phyloP scores from a whole-genome alignment of 768 basidiomycete genomes.

The Pleurotus tuoliensis region DNA sequence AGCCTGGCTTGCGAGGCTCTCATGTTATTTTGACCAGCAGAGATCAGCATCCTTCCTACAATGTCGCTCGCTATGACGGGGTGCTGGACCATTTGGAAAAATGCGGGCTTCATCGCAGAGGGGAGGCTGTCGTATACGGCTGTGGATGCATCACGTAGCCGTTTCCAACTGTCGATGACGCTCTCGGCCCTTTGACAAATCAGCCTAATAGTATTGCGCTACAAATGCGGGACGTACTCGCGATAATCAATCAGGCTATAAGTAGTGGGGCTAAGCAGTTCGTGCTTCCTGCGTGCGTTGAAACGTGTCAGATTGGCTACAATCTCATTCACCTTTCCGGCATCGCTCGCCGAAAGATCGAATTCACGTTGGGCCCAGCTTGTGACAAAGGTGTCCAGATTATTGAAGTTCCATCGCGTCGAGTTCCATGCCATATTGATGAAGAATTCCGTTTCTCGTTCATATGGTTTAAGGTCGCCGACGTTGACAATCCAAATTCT shows the following conservation, averaged over 20 bases:
- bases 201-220: no score
- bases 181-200: conserved; percentile 46
- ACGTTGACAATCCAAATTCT: conserved; percentile 72
- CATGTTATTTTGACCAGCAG: conserved; percentile 57
- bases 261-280: conserved; percentile 57
- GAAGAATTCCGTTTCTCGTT: conserved; percentile 70
- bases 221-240: conserved; percentile 42
- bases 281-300: conserved; percentile 62
- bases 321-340: conserved; percentile 44
- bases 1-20: conserved; percentile 60
- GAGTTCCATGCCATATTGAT: conserved; percentile 59
- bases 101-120: conserved; percentile 46
- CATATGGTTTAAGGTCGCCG: conserved; percentile 72
- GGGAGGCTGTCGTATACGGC: conserved; percentile 52
- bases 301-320: conserved; percentile 52
- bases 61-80: conserved; percentile 58
- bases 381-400: conserved; percentile 47
- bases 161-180: conserved; percentile 48
- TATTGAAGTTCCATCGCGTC: conserved; percentile 49
- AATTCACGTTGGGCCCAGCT: conserved; percentile 68
- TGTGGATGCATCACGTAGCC: conserved; percentile 44
- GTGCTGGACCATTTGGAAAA: conserved; percentile 71
- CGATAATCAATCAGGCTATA: conserved; percentile 65
- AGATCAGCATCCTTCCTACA: conserved; percentile 53
- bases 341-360: conserved; percentile 35